Evolutionary conservation across 169 alveolate genomes (phyloP), one percentile per base, ranked within the genome.

Genomic region (Eimeria necatrix): DNA sequence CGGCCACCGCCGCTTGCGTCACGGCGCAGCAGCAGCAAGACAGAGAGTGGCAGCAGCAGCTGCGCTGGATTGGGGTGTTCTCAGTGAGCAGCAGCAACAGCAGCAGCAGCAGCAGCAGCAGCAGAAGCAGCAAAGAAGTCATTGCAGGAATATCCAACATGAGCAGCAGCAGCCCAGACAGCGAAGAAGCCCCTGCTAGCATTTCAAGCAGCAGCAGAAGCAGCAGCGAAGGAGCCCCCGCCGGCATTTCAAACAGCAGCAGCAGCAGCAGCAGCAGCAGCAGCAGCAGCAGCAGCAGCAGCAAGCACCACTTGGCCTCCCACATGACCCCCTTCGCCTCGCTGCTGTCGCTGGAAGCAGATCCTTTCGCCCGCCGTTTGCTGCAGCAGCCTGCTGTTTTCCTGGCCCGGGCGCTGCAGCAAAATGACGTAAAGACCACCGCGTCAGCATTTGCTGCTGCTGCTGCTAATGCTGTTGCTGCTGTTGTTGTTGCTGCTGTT

Each of bases 361-460:
- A 53, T 32, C 56, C 90, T 4, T 91, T 91, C 76, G 32, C 51
- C 24, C 53, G 84, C 41, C 90, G 85, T 41, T 78, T 91, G 80
- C 95, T 91, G 61, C 85, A 83, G 64, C 85, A 81, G 6, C 95
- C 95, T 1, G n/a, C 90, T 4, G 61, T 74, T 41, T 51, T 91
- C 32, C 68, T 91, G 14, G 90, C 89, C 41, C 16, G 90, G 26
- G 83, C 95, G 12, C 95, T 91, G 78, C 95, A 91, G 80, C 90
- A 73, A 41, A 91, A 74, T 68, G 95, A 91, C 70, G 46, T 80
- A 32, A 49, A 52, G 22, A 52, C 86, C 48, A 59, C 90, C 41
- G 90, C 90, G 95, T 91, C 16, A 91, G 94, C 20, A 22, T 7
- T 16, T n/a, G 59, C 60, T 74, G 26, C 85, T 74, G 85, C 59